Base-by-base conservation (phyloP, 352 stramenopile species). In the Peronosclerospora sorghi region DNA sequence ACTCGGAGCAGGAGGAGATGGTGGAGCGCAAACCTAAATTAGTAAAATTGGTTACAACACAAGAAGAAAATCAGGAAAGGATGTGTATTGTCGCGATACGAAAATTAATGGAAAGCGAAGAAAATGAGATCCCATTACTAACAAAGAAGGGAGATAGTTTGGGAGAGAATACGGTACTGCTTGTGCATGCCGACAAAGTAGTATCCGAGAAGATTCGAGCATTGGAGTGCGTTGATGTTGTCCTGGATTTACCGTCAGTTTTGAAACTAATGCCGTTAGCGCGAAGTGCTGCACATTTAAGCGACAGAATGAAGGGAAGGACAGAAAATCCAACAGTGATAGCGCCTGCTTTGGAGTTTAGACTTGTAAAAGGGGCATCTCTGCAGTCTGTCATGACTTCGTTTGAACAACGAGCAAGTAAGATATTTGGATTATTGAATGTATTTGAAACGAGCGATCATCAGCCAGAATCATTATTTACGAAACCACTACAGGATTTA, bases 241-340 rank as follows among this genome's bases (percentile, higher is more conserved):
- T 83, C 21, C 43, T 73, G 28, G 43, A 67, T 26, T 30, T 85
- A 18, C 70, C 70, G 5, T 30, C 57, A 18, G 63, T 90, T 32
- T 48, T 86, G 37, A 91, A 88, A 49, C 51, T 91, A 14, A 64
- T 80, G 56, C 78, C 78, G 8, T 82, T 91, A 14, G 71, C 71
- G 4, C 54, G 71, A 20, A 82, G 64, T 28, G 53, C 63, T 32
- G 49, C 49, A 8, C 66, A 81, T 26, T 35, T 77, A 38, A 64
- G 54, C 36, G 36, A 59, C n/a, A 62, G 40, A 18, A 56, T 62
- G 39, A 45, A 52, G 35, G 30, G 2, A 13, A 35, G 1, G 2
- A 13, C n/a, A 19, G 30, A 21, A 23, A 34, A 29, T 19, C 26
- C 37, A n/a, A 59, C 56, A 1, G 32, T 54, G 2, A 46, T 49